Base-by-base conservation (phyloP, 2,329 filamentous ascomycete species). In the Talaromyces marneffei region DNA sequence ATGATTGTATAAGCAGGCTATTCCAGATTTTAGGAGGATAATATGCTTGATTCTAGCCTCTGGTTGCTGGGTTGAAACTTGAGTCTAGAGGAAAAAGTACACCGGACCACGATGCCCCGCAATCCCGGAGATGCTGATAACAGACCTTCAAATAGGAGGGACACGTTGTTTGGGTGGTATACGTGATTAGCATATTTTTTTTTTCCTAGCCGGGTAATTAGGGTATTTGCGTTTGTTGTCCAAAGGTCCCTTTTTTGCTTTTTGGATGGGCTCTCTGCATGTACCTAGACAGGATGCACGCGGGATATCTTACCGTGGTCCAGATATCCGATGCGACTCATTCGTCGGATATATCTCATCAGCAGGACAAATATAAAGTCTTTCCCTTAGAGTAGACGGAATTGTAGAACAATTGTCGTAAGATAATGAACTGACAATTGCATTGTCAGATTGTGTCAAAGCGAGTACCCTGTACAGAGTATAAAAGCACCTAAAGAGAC, bases 101-200 rank as follows among this genome's bases (percentile, higher is more conserved):
- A 55, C 52, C 52, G 52, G 52, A 39, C 52, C 4, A 40, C 52
- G 52, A 29, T 40, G 52, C 25, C 52, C 52, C 52, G 23, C 33
- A 53, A 35, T 8, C 29, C 12, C 23, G 23, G 10, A 29, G 14
- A 29, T 50, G 23, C 23, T n/a, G 44, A 48, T 48, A 48, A 48
- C 23, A 48, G 44, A 46, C 40, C 18, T 25, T 23, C 4, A 37
- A n/a, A n/a, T 3, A 39, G 37, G 37, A 40, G 25, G 25, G 44
- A 48, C 44, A 48, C 44, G 44, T 48, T 48, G 44, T 48, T 29
- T 48, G 44, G 44, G 25, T 48, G 44, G 3, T 48, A 25, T 48
- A n/a, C 16, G 25, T 48, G 44, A 48, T 48, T 53, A 53, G 50
- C 50, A 53, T 20, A 23, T 7, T 35, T 53, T 39, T 29, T 27